Conservation (phyloP, 805 yeast species). For the Torulaspora quercuum region DNA sequence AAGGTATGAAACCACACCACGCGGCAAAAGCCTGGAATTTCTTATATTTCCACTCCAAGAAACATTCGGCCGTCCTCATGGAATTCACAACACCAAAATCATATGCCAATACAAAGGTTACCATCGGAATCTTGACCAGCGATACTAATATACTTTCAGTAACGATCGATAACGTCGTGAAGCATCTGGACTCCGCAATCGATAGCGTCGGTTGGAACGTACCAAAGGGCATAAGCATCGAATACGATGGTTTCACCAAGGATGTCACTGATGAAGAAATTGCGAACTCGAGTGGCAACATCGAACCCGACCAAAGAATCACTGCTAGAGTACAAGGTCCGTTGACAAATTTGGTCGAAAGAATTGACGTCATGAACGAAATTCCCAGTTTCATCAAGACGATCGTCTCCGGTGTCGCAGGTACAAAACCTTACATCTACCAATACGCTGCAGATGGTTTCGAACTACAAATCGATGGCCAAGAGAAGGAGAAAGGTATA, state of each 20-base stretch:
- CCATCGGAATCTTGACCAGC: conserved; percentile 69
- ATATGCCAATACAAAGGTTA: conserved; percentile 77
- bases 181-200: conserved; percentile 51
- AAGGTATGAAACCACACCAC: conserved; percentile 99
- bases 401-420: conserved; percentile 90
- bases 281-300: conserved; percentile 24
- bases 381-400: conserved; percentile 91
- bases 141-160: conserved; percentile 61
- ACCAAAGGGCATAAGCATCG: conserved; percentile 65
- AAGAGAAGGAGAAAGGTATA: conserved; percentile 26
- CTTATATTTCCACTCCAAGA: conserved; percentile 76
- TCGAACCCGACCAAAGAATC: conserved; percentile 35
- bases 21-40: conserved; percentile 98
- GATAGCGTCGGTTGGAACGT: conserved; percentile 93
- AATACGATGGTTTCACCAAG: conserved; percentile 49
- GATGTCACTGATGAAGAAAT: conserved; percentile 44
- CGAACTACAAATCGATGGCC: conserved; percentile 23
- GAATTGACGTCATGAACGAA: conserved; percentile 97
- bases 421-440: conserved; percentile 94
- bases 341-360: conserved; percentile 64
- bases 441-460: conserved; percentile 68
- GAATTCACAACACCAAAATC: conserved; percentile 93
- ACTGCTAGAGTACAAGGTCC: conserved; percentile 57
- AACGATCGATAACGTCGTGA: conserved; percentile 61
- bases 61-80: conserved; percentile 78